phyloP scores from a whole-genome alignment of 2,329 filamentous ascomycete genomes.

The Cytospora mali region DNA sequence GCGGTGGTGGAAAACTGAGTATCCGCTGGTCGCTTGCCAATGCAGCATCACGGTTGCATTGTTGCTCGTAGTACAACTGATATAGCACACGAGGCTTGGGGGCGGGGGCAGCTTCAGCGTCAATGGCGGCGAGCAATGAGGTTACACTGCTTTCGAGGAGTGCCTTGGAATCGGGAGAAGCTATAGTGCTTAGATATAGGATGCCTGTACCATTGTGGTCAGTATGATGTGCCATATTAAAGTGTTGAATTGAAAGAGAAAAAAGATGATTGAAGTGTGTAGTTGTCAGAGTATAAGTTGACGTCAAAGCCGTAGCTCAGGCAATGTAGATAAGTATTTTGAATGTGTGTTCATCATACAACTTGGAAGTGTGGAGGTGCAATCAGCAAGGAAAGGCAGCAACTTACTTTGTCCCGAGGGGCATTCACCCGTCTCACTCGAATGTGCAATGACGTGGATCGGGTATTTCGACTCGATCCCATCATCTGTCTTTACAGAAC shows the following conservation, averaged over 20 bases:
- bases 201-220: constrained; percentile 38
- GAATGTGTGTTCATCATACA: constrained; percentile 74
- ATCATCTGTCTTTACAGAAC: constrained; percentile 43
- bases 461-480: constrained; percentile 47
- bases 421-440: constrained; percentile 91
- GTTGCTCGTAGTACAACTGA: constrained; percentile 59
- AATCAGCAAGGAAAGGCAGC: constrained; percentile 18
- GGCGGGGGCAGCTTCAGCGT: constrained; percentile 33
- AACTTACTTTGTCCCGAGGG: constrained; percentile 86
- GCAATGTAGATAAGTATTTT: constrained; percentile 99
- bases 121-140: constrained; percentile 41
- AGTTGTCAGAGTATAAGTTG: constrained; percentile 74
- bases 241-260: constrained; percentile 28
- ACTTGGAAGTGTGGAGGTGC: constrained; percentile 39
- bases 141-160: constrained; percentile 46
- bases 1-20: constrained; percentile 59
- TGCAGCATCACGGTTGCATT: not conserved
- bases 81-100: constrained; percentile 46
- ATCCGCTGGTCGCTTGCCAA: constrained; percentile 45
- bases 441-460: constrained; percentile 71
- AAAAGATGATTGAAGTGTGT: constrained; percentile 28
- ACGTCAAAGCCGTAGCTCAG: constrained; percentile 89
- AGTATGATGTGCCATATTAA: constrained; percentile 32
- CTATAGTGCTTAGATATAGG: constrained; percentile 46
- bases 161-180: constrained; percentile 39